Base-by-base conservation (phyloP, 176 grass and related monocot genomes). In the Oryza meridionalis region DNA sequence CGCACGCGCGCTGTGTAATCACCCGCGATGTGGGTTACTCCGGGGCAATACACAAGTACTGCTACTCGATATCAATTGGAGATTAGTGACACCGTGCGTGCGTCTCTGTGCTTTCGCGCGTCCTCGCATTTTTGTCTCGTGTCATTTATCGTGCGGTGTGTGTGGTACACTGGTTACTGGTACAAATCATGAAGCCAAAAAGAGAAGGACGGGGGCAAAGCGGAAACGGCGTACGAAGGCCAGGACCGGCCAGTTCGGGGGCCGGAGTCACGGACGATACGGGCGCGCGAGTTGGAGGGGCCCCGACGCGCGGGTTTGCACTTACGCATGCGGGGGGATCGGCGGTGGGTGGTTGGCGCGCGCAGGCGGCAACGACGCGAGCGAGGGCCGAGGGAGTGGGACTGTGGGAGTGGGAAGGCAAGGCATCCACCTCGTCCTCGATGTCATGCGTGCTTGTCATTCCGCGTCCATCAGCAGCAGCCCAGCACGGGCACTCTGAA, bases 231-330 rank as follows among this genome's bases (percentile, higher is more conserved):
- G 50, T 5, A 59, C 0, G 33, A 35, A 35, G 33, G 55, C 65
- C 40, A 35, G 70, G 61, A 69, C 55, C 43, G 69, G 33, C n/a
- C 29, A 16, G 13, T 5, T 4, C 65, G 77, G 61, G 61, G 76
- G 62, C 1, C 25, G 43, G 3, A 33, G 70, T 24, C 69, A 72
- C 47, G 67, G 45, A 33, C 50, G 80, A 67, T 63, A 40, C 37
- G 63, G 42, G 81, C 46, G 81, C 46, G 70, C 55, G 55, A 61
- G 81, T 73, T 79, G 76, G 69, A 66, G 13, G 84, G 69, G 7
- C 38, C 26, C 86, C 61, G 32, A 45, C 38, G 38, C 2, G 11
- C 1, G 70, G 45, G 51, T 73, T 64, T 38, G 58, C 15, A 6
- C 5, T 5, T 38, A 49, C 46, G 11, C 17, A 25, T 0, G 22